Percentiles rank a stretch among this genome's conserved stretches.
These are phyloP conservation scores for Yamadazyma insecticola DNA, from an alignment of 805 yeast genomes.

Conservation along the genomic window DNA sequence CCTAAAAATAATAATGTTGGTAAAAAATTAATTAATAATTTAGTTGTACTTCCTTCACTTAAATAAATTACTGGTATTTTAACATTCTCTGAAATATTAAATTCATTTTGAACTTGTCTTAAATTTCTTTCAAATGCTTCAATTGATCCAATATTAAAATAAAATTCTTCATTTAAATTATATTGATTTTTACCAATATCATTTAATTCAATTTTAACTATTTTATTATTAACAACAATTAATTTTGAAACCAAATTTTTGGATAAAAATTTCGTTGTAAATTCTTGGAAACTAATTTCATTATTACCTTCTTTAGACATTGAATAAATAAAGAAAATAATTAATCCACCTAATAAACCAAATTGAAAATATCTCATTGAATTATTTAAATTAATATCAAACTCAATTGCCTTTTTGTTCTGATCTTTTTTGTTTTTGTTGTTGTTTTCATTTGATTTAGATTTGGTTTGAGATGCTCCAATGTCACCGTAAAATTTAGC, in stretches of 20 bases:
- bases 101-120: constrained; percentile 68
- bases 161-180: constrained; percentile 23
- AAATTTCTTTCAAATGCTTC: constrained; percentile 82
- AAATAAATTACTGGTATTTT: constrained; percentile 80
- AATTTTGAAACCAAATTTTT: constrained; percentile 73
- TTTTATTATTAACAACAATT: constrained; percentile 69
- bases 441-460: too few species aligned
- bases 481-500: constrained; percentile 7
- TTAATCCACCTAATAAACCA: constrained; percentile 27
- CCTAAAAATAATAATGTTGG: constrained; percentile 91
- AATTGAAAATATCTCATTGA: constrained; percentile 30
- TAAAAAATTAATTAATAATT: constrained; percentile 63
- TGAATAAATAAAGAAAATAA: constrained; percentile 17
- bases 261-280: constrained; percentile 67
- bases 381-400: constrained; percentile 18
- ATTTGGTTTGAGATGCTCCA: constrained; percentile 5
- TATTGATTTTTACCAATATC: constrained; percentile 53
- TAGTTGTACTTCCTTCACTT: constrained; percentile 62
- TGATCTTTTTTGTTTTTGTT: constrained; percentile 9
- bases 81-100: constrained; percentile 54
- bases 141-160: constrained; percentile 82
- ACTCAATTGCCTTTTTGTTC: constrained; percentile 7
- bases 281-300: constrained; percentile 90
- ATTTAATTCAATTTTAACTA: constrained; percentile 67
- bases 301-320: constrained; percentile 16